Evolutionary conservation across 441 rosid species (phyloP), one percentile per base, ranked within the genome.

Genomic region (Gossypium davidsonii): DNA sequence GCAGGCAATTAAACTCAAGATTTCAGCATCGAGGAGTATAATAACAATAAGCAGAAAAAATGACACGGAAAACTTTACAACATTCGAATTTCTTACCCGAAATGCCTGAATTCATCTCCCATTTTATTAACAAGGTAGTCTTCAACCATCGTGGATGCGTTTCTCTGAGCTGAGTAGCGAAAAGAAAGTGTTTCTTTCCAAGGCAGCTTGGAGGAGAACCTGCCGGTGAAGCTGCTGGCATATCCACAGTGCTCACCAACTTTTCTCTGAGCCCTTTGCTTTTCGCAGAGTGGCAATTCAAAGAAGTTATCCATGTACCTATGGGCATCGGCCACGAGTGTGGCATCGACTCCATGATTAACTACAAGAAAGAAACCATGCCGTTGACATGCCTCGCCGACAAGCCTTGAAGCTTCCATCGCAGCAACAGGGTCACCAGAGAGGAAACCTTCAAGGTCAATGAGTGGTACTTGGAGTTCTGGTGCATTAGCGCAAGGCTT

Each of bases 161-260:
- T 79, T 34, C 80, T 18, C 46, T 84, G 87, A 2, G 89, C 86
- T 0, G 88, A 84, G 74, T 80, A 88, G n/a, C 84, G 74, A 75
- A 95, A 89, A 62, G 99, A 95, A 15, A 95, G 91, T 0, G 99
- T 95, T 74, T 95, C 99, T 67, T 95, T 95, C 99, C 99, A 95
- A 0, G 99, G 99, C 55, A 95, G 91, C 82, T 91, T 93, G 59
- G 91, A 82, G 74, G 90, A 84, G 80, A 95, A 95, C 67, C 99
- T 89, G n/a, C 94, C 86, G 4, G 97, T 91, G 86, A 95, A 95
- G 83, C 99, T 95, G 64, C 98, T 95, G 0, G 99, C 97, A 70
- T 95, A 95, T 31, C 99, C 99, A 73, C 92, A 86, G 78, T 81
- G 85, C 82, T 91, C 97, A 0, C 97, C 99, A 2, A 78, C 51